These are phyloP conservation scores for Ascocoryne sarcoides DNA, from an alignment of 2,329 filamentous ascomycete species.

Conservation along the genomic window DNA sequence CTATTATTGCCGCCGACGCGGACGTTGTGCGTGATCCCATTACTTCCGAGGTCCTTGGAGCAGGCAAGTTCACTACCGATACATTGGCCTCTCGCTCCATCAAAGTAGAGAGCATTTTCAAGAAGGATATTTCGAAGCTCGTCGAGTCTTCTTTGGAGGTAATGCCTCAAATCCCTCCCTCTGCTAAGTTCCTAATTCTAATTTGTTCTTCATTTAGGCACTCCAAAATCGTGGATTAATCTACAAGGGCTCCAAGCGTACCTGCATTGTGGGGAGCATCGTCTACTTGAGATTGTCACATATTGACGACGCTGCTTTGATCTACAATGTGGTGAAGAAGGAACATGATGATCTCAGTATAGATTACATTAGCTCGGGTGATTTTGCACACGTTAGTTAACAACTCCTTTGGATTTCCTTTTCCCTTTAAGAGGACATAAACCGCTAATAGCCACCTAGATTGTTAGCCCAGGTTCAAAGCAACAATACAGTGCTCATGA, in stretches of 20 bases:
- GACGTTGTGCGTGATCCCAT: not conserved
- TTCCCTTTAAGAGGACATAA: too few relatives aligned
- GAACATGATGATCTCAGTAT: not conserved
- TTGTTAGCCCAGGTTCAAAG: not conserved
- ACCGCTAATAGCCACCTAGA: constrained; percentile 1
- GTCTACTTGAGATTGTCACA: constrained; percentile 18
- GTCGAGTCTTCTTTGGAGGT: constrained; percentile 18
- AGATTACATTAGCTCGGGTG: not conserved
- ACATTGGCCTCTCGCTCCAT: constrained; percentile 22
- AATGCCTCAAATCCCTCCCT: constrained; percentile 4
- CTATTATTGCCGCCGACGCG: constrained; percentile 2
- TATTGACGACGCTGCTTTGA: constrained; percentile 17
- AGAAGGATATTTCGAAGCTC: constrained; percentile 10
- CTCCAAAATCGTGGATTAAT: not conserved
- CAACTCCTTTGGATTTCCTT: too few relatives aligned
- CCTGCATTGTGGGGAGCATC: constrained; percentile 4
- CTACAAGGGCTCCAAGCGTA: not conserved
- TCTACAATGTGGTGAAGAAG: constrained; percentile 11
- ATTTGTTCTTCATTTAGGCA: not conserved
- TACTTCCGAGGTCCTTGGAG: not conserved
- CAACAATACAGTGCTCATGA: constrained; percentile 37
- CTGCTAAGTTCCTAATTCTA: not conserved
- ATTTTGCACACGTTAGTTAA: not conserved
- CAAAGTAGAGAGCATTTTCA: constrained; percentile 21
- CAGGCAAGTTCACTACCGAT: constrained; percentile 21